Evolutionary conservation across 805 yeast genomes (phyloP).

Genomic region (Kodamaea leandrae): DNA sequence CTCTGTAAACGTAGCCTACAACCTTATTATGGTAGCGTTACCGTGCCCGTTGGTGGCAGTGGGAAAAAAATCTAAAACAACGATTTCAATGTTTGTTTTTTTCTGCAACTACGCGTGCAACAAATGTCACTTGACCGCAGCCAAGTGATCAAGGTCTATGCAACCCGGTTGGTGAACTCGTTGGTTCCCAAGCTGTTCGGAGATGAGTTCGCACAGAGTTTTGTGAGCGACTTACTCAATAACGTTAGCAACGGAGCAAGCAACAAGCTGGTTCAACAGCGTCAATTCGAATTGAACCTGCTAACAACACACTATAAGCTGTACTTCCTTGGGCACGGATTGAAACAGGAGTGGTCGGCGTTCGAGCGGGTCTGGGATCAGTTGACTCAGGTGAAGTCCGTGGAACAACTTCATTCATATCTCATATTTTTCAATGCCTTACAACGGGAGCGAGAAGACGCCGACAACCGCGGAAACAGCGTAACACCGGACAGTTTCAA

Average conservation of each 20-base stretch:
- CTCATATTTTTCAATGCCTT: constrained; percentile 30
- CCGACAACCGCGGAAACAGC: constrained; percentile 1
- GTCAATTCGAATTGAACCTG: constrained; percentile 17
- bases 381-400: constrained; percentile 25
- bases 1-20: too few relatives aligned
- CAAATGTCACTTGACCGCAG: constrained; percentile 29
- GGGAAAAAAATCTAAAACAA: neutral
- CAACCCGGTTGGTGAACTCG: constrained; percentile 34
- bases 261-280: constrained; percentile 10
- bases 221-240: constrained; percentile 27
- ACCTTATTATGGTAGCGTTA: too few relatives aligned
- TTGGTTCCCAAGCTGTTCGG: constrained; percentile 39
- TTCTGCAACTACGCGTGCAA: constrained; percentile 2
- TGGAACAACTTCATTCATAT: constrained; percentile 35
- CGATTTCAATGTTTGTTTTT: neutral
- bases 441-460: constrained; percentile 5
- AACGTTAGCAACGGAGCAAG: neutral
- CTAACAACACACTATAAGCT: constrained; percentile 22
- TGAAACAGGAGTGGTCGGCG: constrained; percentile 29
- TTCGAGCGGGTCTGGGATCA: constrained; percentile 32
- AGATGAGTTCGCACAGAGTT: constrained; percentile 29
- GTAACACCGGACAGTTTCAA: constrained; percentile 6
- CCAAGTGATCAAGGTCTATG: constrained; percentile 33
- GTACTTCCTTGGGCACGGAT: constrained; percentile 26
- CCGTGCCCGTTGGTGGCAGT: too few relatives aligned